These are phyloP conservation scores for Trichoderma pleuroti DNA, from an alignment of 2,329 filamentous ascomycete genomes.

Conservation along the genomic window DNA sequence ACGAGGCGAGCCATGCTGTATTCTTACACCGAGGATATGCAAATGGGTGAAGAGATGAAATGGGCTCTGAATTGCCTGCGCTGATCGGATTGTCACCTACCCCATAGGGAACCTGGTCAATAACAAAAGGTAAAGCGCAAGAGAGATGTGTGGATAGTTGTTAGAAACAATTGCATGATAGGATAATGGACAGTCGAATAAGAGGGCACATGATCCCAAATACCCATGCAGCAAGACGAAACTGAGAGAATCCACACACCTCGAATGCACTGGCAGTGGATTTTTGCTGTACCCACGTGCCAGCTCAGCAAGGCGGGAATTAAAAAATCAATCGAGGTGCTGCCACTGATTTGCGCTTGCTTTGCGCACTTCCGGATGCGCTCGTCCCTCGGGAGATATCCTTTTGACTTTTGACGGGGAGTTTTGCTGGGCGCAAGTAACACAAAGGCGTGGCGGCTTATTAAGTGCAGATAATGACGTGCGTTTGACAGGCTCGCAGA, in stretches of 20 bases:
- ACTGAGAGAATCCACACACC: conserved; percentile 4
- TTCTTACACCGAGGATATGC: neutral
- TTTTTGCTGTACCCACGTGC: conserved; percentile 12
- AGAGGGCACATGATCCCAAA: conserved; percentile 10
- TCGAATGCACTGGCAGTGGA: conserved; percentile 7
- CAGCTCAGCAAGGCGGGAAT: neutral
- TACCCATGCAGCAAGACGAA: conserved; percentile 3
- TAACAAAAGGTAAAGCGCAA: neutral
- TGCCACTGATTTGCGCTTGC: neutral
- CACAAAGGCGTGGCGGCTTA: conserved; percentile 12
- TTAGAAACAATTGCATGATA: neutral
- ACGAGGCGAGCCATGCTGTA: conserved; percentile 8
- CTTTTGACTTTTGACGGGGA: neutral
- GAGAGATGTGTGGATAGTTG: neutral
- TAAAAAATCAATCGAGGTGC: neutral
- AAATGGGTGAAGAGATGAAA: neutral
- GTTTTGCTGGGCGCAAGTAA: neutral
- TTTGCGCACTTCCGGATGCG: neutral
- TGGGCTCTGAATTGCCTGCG: neutral
- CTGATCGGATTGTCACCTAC: conserved; percentile 10
- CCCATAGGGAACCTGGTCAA: conserved; percentile 5
- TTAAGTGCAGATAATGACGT: conserved; percentile 16
- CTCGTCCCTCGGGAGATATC: neutral
- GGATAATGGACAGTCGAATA: neutral
- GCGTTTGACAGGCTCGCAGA: conserved; percentile 15